Evolutionary conservation across 140 eudicot species (phyloP), one percentile per base, ranked within the genome.

Genomic region (Ambrosia hybrid): DNA sequence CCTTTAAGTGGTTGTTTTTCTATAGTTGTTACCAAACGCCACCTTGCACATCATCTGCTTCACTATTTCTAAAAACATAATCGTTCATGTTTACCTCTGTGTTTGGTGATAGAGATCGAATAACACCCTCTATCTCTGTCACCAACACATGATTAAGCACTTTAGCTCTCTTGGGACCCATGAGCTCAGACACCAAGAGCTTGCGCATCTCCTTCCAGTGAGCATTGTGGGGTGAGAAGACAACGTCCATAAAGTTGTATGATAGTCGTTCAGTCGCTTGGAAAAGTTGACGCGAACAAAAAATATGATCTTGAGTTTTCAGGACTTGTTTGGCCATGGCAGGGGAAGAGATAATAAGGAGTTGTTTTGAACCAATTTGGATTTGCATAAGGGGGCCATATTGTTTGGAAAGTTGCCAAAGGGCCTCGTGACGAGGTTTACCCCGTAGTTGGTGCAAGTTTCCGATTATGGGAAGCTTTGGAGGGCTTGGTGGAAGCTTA

Each of bases 401-500:
- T 51, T 51, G 39, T 9, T 75, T 38, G 0, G 87, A 67, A 30
- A 83, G 77, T 6, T 62, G 30, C 46, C 60, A 71, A 15, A 83
- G 77, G 36, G 80, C 55, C 5, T 13, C 53, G 26, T 75, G 79
- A 9, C 78, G 76, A 9, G 67, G 41, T 12, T 68, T 75, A 11
- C 79, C 76, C 1, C 68, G 36, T 15, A 72, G 3, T 41, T 79
- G 87, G 60, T 83, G 87, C 13, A 83, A 43, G 79, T 79, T 83
- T 2, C 87, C 87, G 34, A 79, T 61, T 10, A 83, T 3, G 4
- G 87, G 87, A 58, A 83, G 76, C 70, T 38, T 75, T 39, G 58
- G 74, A 12, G 87, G 87, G 71, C 79, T 26, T 52, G 87, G 87
- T 12, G 77, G 77, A 26, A 73, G 61, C 8, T 48, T 73, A 60